phyloP scores from a whole-genome alignment of 1,139 yeast species.

The Nakaseomyces nivariensis region DNA sequence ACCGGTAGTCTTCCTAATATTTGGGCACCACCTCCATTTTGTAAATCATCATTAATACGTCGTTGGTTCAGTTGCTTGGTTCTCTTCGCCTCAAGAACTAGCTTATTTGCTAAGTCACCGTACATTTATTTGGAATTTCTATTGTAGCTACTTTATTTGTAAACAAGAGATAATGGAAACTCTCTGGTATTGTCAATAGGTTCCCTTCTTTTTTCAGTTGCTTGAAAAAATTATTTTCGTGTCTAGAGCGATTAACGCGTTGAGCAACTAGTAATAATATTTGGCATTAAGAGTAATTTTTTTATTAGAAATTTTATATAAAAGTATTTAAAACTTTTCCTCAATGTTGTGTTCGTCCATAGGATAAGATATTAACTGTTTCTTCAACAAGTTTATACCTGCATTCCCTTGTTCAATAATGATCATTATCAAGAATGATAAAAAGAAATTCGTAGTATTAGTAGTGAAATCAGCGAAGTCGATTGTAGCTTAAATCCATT shows the following conservation, averaged over 20 bases:
- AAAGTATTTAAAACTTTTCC: too few relatives aligned
- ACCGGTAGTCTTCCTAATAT: slow-evolving; percentile 39
- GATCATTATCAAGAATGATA: neutral
- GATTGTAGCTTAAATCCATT: neutral
- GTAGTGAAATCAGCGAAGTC: neutral
- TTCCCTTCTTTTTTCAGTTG: neutral
- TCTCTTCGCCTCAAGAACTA: slow-evolving; percentile 76
- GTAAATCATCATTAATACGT: slow-evolving; percentile 11
- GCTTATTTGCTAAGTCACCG: slow-evolving; percentile 78
- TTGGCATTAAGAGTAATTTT: neutral
- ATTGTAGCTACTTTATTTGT: neutral
- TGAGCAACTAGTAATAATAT: neutral
- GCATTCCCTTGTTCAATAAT: too few relatives aligned
- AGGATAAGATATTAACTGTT: too few relatives aligned
- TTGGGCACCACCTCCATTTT: slow-evolving; percentile 11
- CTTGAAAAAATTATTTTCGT: neutral
- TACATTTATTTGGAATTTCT: slow-evolving; percentile 43
- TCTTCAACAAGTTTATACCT: too few relatives aligned
- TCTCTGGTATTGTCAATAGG: neutral
- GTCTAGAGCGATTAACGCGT: neutral
- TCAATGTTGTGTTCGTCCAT: too few relatives aligned
- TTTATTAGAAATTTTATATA: neutral
- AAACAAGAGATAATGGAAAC: neutral
- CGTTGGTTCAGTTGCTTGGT: slow-evolving; percentile 42
- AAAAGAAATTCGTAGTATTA: neutral